Conservation (phyloP, 306 rosid species). For the Biancaea sappan region DNA sequence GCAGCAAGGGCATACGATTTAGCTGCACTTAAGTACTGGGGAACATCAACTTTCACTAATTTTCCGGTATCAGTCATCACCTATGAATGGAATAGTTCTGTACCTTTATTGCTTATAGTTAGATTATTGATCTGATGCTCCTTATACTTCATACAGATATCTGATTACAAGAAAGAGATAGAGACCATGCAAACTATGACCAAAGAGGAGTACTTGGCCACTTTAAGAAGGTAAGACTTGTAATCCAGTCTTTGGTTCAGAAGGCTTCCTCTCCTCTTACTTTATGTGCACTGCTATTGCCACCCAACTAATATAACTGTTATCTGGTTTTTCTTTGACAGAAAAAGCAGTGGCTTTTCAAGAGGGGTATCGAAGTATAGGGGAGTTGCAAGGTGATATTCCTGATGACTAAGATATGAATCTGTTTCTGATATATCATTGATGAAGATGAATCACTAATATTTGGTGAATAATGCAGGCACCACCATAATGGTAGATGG, state of each 20-base stretch:
- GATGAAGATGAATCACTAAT: slow-evolving; percentile 26
- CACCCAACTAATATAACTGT: neutral
- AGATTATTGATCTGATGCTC: slow-evolving; percentile 1
- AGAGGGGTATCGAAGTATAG: slow-evolving; percentile 93
- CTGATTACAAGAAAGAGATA: slow-evolving; percentile 65
- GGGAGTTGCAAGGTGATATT: slow-evolving; percentile 83
- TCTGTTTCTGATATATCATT: slow-evolving; percentile 3
- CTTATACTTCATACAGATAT: slow-evolving; percentile 42
- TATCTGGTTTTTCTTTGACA: slow-evolving; percentile 40
- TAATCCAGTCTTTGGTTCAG: neutral
- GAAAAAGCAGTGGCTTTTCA: slow-evolving; percentile 94
- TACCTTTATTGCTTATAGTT: slow-evolving; percentile 2
- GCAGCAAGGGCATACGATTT: slow-evolving; percentile 91
- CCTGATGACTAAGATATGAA: neutral
- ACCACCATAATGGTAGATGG: slow-evolving; percentile 95
- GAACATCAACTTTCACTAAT: slow-evolving; percentile 74
- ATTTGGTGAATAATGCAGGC: slow-evolving; percentile 48
- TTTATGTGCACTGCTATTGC: neutral
- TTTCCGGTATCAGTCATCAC: slow-evolving; percentile 55
- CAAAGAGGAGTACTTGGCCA: slow-evolving; percentile 81
- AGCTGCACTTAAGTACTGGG: slow-evolving; percentile 90
- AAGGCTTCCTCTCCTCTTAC: neutral
- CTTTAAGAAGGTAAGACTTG: slow-evolving; percentile 65
- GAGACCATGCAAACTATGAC: slow-evolving; percentile 76
- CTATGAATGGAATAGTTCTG: neutral